Evolutionary conservation across 1,139 yeast genomes (phyloP), one percentile per base, ranked within the genome.

Genomic region (Debaryomyces sp.): DNA sequence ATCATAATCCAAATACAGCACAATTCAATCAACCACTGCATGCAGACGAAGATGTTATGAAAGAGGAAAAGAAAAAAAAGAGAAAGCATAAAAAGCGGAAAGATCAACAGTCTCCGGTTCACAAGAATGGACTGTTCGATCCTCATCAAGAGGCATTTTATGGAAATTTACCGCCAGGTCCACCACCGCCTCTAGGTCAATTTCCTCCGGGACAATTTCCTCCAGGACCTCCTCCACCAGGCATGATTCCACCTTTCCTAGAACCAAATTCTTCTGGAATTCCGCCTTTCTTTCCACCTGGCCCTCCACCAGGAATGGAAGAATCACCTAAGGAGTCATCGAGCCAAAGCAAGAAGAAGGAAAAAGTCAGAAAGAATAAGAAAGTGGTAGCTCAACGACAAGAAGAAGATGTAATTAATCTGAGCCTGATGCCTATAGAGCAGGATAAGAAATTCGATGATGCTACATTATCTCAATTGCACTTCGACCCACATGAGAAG

Each of bases 71-170:
- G 43, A 52, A 52, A 46, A 44, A 47, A 40, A 51, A 46, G 57
- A 54, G 36, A 43, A 43, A 44, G 39, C 50, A 54, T 29, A 50
- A 51, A n/a, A 55, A 49, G 43, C 53, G 56, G 49, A 49, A 53
- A 39, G 54, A 55, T 65, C 63, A n/a, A 58, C 61, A 47, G 62
- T 63, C 44, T 69, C 69, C 2, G 64, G 13, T 55, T 55, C 4
- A 42, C 52, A 15, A 57, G 54, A 15, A 22, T 35, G 26, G 6
- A 12, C 22, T 12, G 15, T 21, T 21, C 8, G 24, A 21, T 35
- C 13, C 15, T 8, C n/a, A 10, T 12, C 26, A 35, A 6, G 24
- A 21, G 55, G 2, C 38, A 36, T 41, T 45, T 21, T 45, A 51
- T 47, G 54, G 57, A 15, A 43, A 52, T 27, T 48, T 58, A n/a